Conservation (phyloP, 345 rosid genomes). For the Streptanthus diversifolius region DNA sequence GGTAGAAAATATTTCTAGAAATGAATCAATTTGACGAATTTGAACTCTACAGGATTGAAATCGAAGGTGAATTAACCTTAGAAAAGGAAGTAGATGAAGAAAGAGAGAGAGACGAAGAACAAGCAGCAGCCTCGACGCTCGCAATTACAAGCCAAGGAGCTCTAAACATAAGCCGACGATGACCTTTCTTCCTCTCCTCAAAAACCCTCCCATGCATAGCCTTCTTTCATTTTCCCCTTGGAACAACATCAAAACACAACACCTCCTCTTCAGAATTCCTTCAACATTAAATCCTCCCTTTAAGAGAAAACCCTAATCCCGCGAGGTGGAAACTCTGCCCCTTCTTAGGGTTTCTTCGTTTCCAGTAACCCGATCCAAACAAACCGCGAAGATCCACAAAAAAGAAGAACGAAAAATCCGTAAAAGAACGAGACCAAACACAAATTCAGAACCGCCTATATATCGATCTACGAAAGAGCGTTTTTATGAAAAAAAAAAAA, state of each 20-base stretch:
- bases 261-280: background rate
- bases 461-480: conserved; percentile 22
- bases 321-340: too few relatives aligned
- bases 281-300: too few relatives aligned
- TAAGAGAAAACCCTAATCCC: too few relatives aligned
- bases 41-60: too few relatives aligned
- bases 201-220: conserved; percentile 64
- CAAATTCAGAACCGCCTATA: conserved; percentile 21
- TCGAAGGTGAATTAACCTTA: conserved; percentile 44
- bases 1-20: too few relatives aligned
- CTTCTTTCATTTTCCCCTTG: conserved; percentile 53
- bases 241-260: conserved; percentile 46
- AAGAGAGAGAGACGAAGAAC: conserved; percentile 41
- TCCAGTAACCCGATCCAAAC: background rate
- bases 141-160: conserved; percentile 52
- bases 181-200: conserved; percentile 39
- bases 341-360: too few relatives aligned
- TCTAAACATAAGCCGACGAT: conserved; percentile 58
- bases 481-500: background rate
- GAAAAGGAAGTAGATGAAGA: conserved; percentile 47
- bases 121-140: conserved; percentile 34
- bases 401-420: conserved; percentile 38
- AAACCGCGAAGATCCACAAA: conserved; percentile 25
- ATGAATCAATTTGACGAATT: too few relatives aligned
- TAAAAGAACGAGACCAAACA: conserved; percentile 9